phyloP scores from a whole-genome alignment of 768 basidiomycete genomes.

The Tricholoma hemisulphureum region DNA sequence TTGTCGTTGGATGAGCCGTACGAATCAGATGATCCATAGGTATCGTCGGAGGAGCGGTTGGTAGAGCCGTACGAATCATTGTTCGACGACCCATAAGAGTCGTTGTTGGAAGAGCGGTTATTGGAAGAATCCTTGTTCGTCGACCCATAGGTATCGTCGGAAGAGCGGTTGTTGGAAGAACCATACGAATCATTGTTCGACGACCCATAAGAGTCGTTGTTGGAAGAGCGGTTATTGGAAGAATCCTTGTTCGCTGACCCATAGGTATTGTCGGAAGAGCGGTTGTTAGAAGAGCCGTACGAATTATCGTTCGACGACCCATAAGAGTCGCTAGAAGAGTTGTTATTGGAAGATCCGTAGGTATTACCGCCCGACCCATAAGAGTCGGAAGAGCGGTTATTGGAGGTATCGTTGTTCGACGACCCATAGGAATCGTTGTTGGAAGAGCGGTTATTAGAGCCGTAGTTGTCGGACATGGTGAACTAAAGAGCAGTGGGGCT shows the following conservation, averaged over 20 bases:
- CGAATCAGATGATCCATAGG: background rate
- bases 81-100: conserved; percentile 21
- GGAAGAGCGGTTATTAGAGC: conserved; percentile 21
- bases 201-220: conserved; percentile 26
- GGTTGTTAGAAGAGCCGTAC: conserved; percentile 21
- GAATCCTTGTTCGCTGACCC: conserved; percentile 17
- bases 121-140: conserved; percentile 9
- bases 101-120: conserved; percentile 3
- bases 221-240: conserved; percentile 26
- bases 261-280: conserved; percentile 25
- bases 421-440: conserved; percentile 16
- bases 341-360: conserved; percentile 28
- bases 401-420: conserved; percentile 21
- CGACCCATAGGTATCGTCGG: conserved; percentile 1
- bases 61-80: conserved; percentile 21
- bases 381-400: conserved; percentile 12
- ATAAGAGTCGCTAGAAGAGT: conserved; percentile 15
- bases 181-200: conserved; percentile 25
- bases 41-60: conserved; percentile 14
- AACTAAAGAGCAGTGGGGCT: background rate
- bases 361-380: too few species aligned
- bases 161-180: conserved; percentile 12
- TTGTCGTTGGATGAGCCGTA: conserved; percentile 1
- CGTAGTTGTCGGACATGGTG: conserved; percentile 23
- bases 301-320: conserved; percentile 21